Conservation (phyloP, 345 rosid genomes). For the Eucalyptus sp. region DNA sequence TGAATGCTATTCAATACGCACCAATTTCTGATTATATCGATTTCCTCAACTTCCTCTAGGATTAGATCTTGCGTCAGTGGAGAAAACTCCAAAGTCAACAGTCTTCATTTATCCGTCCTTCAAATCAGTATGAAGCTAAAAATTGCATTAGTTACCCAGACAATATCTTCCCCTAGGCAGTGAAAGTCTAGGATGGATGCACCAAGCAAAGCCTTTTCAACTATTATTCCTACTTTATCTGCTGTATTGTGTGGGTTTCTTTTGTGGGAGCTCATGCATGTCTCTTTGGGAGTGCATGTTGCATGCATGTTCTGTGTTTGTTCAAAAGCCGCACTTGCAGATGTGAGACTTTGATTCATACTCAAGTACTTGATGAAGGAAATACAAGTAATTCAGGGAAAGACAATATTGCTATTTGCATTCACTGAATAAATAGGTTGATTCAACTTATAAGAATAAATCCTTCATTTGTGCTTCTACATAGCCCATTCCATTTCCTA, state of each 20-base stretch:
- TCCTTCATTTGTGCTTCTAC: background rate
- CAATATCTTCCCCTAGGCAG: background rate
- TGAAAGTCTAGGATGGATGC: background rate
- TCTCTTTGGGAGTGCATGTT: background rate
- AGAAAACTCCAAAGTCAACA: background rate
- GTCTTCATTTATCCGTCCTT: background rate
- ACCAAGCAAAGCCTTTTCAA: background rate
- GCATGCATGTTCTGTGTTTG: background rate
- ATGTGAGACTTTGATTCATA: background rate
- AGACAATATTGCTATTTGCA: background rate
- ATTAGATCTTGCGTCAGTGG: background rate
- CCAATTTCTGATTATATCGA: background rate
- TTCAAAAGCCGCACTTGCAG: background rate
- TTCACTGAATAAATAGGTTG: background rate
- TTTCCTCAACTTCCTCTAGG: background rate
- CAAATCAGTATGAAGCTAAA: background rate
- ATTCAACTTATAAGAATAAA: background rate
- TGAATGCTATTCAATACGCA: background rate
- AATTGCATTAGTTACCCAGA: background rate
- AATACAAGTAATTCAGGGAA: background rate
- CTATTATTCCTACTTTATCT: background rate
- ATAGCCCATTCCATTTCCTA: background rate
- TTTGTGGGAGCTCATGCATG: background rate
- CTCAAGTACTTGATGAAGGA: background rate
- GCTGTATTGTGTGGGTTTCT: background rate